phyloP scores from a whole-genome alignment of 768 basidiomycete genomes.

The Amanita brunnescens region DNA sequence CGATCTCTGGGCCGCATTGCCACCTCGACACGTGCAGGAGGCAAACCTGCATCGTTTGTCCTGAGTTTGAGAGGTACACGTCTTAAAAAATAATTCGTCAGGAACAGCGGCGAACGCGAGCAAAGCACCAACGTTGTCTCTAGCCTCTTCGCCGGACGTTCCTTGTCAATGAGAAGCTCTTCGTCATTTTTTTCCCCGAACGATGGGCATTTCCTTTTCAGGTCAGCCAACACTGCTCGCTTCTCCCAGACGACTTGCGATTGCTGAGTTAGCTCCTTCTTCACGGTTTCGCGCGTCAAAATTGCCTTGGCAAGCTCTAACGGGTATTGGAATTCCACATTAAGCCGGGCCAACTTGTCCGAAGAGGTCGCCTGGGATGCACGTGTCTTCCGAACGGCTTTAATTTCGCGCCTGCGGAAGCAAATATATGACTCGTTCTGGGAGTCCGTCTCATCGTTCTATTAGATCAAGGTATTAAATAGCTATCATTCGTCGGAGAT shows the following conservation, averaged over 20 bases:
- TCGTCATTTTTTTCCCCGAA: constrained; percentile 62
- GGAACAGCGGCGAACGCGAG: background rate
- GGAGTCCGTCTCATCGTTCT: constrained; percentile 88
- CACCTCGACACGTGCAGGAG: constrained; percentile 37
- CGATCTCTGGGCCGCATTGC: constrained; percentile 62
- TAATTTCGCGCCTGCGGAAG: constrained; percentile 92
- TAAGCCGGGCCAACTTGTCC: constrained; percentile 79
- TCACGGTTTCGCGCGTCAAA: constrained; percentile 64
- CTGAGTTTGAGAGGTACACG: constrained; percentile 48
- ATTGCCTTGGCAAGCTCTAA: constrained; percentile 66
- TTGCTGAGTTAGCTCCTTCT: constrained; percentile 54
- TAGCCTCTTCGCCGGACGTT: constrained; percentile 48
- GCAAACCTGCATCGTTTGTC: constrained; percentile 32
- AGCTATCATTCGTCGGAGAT: background rate
- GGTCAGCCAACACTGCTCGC: constrained; percentile 55
- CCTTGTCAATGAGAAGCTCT: constrained; percentile 67
- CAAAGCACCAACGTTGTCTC: constrained; percentile 28
- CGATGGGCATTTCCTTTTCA: constrained; percentile 67
- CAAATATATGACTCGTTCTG: constrained; percentile 93
- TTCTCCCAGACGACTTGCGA: constrained; percentile 71
- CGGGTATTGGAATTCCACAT: constrained; percentile 63
- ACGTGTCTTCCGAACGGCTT: constrained; percentile 89
- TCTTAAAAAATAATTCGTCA: constrained; percentile 16
- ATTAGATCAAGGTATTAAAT: constrained; percentile 6
- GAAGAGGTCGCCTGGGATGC: constrained; percentile 84